These are phyloP conservation scores for Sophora flavescens DNA, from an alignment of 306 rosid species.

Conservation along the genomic window DNA sequence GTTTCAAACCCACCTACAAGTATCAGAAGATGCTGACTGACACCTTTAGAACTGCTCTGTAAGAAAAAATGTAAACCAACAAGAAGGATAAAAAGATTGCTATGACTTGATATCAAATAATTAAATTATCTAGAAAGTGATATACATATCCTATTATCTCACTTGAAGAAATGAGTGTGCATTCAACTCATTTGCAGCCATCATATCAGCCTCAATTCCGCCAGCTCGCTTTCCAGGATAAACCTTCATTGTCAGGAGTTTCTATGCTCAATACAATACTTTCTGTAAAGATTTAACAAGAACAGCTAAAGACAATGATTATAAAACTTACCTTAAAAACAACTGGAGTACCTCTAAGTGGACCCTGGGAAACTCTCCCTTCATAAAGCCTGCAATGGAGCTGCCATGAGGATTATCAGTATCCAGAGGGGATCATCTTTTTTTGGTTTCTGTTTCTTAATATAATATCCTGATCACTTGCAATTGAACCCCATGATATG, in stretches of 20 bases:
- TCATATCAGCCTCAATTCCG: slow-evolving; percentile 90
- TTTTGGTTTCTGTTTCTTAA: background rate
- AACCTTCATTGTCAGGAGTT: slow-evolving; percentile 62
- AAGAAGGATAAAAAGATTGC: slow-evolving; percentile 7
- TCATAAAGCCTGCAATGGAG: slow-evolving; percentile 85
- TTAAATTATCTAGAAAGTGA: slow-evolving; percentile 25
- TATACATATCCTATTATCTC: slow-evolving; percentile 38
- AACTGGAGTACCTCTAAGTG: slow-evolving; percentile 71
- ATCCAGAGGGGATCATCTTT: slow-evolving; percentile 17
- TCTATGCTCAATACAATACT: slow-evolving; percentile 24
- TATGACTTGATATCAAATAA: slow-evolving; percentile 25
- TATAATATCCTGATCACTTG: background rate
- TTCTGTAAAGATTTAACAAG: slow-evolving; percentile 15
- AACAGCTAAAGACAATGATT: slow-evolving; percentile 11
- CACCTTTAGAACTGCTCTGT: slow-evolving; percentile 69
- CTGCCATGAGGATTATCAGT: slow-evolving; percentile 69
- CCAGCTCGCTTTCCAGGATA: slow-evolving; percentile 90
- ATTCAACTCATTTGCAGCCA: slow-evolving; percentile 97
- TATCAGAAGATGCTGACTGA: slow-evolving; percentile 65
- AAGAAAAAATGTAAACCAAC: slow-evolving; percentile 30
- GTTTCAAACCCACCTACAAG: slow-evolving; percentile 97
- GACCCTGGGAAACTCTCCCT: slow-evolving; percentile 91
- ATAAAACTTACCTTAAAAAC: slow-evolving; percentile 70
- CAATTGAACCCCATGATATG: background rate
- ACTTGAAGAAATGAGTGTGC: slow-evolving; percentile 88